phyloP scores from a whole-genome alignment of 1,284 basidiomycete genomes.

The Fomitiporia mediterranea region DNA sequence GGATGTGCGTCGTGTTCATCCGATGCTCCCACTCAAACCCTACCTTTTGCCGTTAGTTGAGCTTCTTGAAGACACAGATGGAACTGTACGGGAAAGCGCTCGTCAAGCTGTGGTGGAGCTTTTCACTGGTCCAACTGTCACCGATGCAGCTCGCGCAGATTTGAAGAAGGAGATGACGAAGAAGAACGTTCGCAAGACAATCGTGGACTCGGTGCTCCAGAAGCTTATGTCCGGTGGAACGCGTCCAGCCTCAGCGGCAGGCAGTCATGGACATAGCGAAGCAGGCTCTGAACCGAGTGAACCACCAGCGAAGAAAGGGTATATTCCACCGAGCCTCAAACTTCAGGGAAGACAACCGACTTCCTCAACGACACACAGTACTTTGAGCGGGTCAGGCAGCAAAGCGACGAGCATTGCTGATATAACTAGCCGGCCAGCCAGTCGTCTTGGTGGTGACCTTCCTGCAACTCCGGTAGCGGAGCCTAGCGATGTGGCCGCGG shows the following conservation, averaged over 20 bases:
- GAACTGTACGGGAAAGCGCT: conserved; percentile 83
- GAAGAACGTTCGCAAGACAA: conserved; percentile 82
- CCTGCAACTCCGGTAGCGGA: conserved; percentile 16
- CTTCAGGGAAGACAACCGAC: conserved; percentile 50
- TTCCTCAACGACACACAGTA: conserved; percentile 28
- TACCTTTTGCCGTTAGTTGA: conserved; percentile 81
- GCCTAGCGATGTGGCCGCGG: conserved; percentile 8
- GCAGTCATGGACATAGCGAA: conserved; percentile 43
- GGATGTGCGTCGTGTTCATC: conserved; percentile 59
- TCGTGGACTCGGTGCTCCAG: conserved; percentile 64
- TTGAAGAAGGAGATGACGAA: conserved; percentile 89
- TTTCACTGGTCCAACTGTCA: conserved; percentile 77
- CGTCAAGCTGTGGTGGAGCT: conserved; percentile 77
- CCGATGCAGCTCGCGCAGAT: conserved; percentile 84
- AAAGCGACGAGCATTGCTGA: conserved; percentile 31
- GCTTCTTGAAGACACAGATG: conserved; percentile 86
- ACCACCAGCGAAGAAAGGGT: conserved; percentile 45
- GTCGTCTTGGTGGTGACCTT: conserved; percentile 11
- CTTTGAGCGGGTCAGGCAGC: conserved; percentile 44
- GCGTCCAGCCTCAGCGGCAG: conserved; percentile 27
- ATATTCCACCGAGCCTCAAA: conserved; percentile 69
- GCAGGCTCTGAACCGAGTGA: conserved; percentile 62
- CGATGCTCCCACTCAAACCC: conserved; percentile 77
- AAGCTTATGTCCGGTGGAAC: conserved; percentile 48
- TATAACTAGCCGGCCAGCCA: conserved; percentile 14